Conservation (phyloP, 1,284 basidiomycete species). For the Meira miltonrushii region DNA sequence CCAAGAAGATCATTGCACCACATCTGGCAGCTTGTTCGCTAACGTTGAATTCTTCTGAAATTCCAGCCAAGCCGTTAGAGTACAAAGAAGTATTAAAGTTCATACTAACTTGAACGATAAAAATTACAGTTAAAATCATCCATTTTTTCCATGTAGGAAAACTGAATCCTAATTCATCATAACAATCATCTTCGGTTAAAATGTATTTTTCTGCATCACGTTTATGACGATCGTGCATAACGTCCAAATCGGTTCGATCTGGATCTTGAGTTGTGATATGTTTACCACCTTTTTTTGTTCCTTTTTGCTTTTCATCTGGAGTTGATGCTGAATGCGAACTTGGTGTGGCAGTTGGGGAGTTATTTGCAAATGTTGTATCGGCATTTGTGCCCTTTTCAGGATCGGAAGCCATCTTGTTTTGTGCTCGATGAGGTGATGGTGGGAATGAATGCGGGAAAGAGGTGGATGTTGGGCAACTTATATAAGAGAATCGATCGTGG, state of each 20-base stretch:
- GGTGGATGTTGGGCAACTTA: no score
- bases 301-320: no score
- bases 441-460: no score
- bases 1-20: slow-evolving; percentile 54
- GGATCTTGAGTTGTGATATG: slow-evolving; percentile 6
- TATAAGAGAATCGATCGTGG: no score
- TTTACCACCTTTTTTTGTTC: not conserved
- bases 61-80: slow-evolving; percentile 45
- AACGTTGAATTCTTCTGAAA: slow-evolving; percentile 50
- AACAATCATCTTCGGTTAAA: slow-evolving; percentile 33
- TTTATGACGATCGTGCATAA: not conserved
- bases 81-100: slow-evolving; percentile 54
- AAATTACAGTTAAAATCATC: slow-evolving; percentile 28
- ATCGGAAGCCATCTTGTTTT: no score
- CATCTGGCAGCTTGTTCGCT: slow-evolving; percentile 53
- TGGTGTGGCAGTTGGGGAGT: no score
- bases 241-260: not conserved
- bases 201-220: not conserved
- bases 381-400: no score
- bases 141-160: slow-evolving; percentile 52
- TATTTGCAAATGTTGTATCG: no score
- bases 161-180: slow-evolving; percentile 40
- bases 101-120: slow-evolving; percentile 25
- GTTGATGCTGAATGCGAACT: no score
- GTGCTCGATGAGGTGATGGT: no score